These are phyloP conservation scores for Xanthoparmelia taractica DNA, from an alignment of 495 filamentous ascomycete species.

Conservation along the genomic window DNA sequence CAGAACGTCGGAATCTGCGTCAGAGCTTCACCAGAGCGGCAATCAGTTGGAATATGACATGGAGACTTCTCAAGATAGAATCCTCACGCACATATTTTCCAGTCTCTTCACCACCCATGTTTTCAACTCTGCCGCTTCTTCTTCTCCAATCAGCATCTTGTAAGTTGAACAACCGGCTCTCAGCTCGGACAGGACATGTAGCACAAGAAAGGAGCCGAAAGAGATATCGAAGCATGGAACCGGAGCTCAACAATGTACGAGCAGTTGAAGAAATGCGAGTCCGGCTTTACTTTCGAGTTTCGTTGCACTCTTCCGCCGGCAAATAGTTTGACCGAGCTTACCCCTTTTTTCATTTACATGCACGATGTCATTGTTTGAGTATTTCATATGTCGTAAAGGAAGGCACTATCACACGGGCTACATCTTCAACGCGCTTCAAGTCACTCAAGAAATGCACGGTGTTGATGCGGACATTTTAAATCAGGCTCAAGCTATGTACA, in stretches of 20 bases:
- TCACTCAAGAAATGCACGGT: not conserved
- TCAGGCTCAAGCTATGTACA: slow-evolving; percentile 21
- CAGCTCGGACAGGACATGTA: not conserved
- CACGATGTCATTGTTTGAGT: no score
- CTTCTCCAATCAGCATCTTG: slow-evolving; percentile 71
- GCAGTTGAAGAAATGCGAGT: not conserved
- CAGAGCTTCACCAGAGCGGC: slow-evolving; percentile 51
- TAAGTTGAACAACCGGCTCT: not conserved
- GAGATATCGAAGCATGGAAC: not conserved
- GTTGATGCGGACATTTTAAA: slow-evolving; percentile 14
- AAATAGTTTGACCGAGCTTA: slow-evolving; percentile 5
- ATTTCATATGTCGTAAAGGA: not conserved
- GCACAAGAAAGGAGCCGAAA: not conserved
- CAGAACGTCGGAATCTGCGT: slow-evolving; percentile 90
- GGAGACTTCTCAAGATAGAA: not conserved
- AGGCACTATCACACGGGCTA: not conserved
- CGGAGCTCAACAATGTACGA: not conserved
- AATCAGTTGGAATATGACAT: not conserved
- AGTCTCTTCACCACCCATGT: slow-evolving; percentile 84
- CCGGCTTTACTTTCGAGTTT: not conserved
- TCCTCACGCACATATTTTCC: slow-evolving; percentile 75
- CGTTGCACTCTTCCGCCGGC: not conserved
- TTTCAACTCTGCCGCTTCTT: slow-evolving; percentile 66
- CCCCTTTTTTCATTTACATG: not conserved
- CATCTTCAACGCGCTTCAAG: not conserved